Conservation (phyloP, 2,329 filamentous ascomycete genomes). For the Fonsecaea pedrosoi region DNA sequence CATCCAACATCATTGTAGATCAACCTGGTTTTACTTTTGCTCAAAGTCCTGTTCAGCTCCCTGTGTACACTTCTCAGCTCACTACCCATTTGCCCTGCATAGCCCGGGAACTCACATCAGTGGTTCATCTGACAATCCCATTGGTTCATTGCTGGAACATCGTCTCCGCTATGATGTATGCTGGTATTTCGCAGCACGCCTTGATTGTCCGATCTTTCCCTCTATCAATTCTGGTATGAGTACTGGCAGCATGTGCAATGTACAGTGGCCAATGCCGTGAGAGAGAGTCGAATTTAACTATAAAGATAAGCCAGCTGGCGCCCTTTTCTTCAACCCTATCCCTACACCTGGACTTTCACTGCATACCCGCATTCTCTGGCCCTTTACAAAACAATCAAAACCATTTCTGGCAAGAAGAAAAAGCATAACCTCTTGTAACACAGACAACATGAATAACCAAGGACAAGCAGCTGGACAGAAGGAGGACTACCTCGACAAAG, state of each 20-base stretch:
- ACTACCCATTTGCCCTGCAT: not conserved
- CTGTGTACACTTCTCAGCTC: not conserved
- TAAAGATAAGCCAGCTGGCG: not conserved
- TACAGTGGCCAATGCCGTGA: not conserved
- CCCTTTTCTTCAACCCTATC: not conserved
- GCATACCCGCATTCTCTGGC: not conserved
- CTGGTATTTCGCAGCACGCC: slow-evolving; percentile 8
- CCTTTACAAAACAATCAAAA: not conserved
- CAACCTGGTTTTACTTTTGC: slow-evolving; percentile 4
- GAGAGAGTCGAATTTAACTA: not conserved
- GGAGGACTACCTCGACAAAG: slow-evolving; percentile 61
- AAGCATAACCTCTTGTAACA: not conserved
- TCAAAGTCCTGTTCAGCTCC: not conserved
- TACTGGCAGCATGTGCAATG: not conserved
- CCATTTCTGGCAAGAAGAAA: not conserved
- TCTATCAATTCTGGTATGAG: not conserved
- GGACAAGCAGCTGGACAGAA: slow-evolving; percentile 35
- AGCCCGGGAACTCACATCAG: not conserved
- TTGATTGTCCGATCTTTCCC: not conserved
- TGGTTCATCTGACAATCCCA: not conserved
- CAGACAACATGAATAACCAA: slow-evolving; percentile 29
- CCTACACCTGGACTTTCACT: not conserved
- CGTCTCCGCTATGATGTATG: slow-evolving; percentile 20
- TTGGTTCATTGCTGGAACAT: not conserved
- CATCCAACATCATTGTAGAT: not conserved